Evolutionary conservation across 352 stramenopile genomes (phyloP), one percentile per base, ranked within the genome.

Genomic region (Pelagophyceae sp.): DNA sequence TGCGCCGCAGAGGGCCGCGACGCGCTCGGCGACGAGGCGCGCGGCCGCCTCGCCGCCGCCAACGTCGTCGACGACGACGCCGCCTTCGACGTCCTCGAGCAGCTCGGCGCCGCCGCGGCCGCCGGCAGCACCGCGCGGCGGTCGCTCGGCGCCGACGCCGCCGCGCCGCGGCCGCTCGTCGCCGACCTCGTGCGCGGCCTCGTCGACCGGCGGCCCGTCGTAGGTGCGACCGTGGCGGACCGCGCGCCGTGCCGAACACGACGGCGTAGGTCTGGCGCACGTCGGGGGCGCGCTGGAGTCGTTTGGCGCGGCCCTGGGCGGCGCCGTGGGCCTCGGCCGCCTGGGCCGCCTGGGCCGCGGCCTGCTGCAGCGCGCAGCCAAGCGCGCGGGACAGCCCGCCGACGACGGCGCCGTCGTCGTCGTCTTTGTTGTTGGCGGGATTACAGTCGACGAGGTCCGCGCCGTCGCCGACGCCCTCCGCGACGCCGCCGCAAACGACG

Each of bases 391-490:
- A n/a, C 33, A 37, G 67, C 67, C 17, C 67, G 67, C 33, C 15
- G 67, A 37, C 67, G 67, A 74, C 38, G 67, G 35, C 35, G 67
- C 35, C 67, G 2, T 74, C 11, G 11, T 74, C 37, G n/a, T 74
- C 29, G 6, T 74, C 23, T 58, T 74, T 37, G 67, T 74, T 23
- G 19, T 74, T n/a, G 67, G 67, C 67, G 67, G 67, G 1, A 11
- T 74, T 3, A 35, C 67, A 1, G 1, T 58, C 2, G 20, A 31
- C 17, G 67, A 74, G 38, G 1, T 74, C 33, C 23, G 23, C 2
- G 35, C 17, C 67, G 67, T 58, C 35, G 38, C 6, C 35, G 35
- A 51, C 35, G 35, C 58, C 38, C 38, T 74, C 45, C 45, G 45
- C 45, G 45, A n/a, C n/a, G n/a, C n/a, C n/a, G n/a, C n/a, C n/a